These are phyloP conservation scores for Linum usitatissimum DNA, from an alignment of 345 rosid genomes.

Conservation along the genomic window DNA sequence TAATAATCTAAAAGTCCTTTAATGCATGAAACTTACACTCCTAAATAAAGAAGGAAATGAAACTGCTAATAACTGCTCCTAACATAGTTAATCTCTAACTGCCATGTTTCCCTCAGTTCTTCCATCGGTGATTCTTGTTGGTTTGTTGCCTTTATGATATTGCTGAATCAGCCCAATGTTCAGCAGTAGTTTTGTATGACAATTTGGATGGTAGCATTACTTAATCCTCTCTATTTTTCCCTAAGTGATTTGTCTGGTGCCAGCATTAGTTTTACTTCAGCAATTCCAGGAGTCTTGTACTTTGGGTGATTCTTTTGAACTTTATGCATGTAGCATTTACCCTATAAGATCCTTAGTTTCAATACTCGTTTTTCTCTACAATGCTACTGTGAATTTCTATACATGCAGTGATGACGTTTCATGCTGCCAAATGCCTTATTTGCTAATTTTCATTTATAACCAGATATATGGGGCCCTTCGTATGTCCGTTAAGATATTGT, in stretches of 20 bases:
- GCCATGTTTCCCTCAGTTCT: no score
- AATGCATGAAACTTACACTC: no score
- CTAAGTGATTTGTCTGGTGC: not conserved
- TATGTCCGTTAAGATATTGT: constrained; percentile 54
- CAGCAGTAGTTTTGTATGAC: not conserved
- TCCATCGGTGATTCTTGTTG: not conserved
- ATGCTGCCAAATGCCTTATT: not conserved
- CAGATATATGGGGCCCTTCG: constrained; percentile 67
- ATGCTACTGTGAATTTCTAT: no score
- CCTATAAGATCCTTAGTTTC: no score
- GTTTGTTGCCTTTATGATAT: not conserved
- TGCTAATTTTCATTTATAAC: not conserved
- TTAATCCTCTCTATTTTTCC: not conserved
- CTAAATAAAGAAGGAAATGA: no score
- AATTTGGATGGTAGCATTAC: not conserved
- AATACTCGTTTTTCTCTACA: no score
- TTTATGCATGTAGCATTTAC: no score
- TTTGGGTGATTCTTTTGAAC: no score
- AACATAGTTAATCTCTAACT: no score
- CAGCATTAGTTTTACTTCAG: not conserved
- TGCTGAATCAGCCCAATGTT: not conserved
- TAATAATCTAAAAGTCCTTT: no score
- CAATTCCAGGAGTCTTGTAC: not conserved
- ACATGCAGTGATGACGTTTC: not conserved
- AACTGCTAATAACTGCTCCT: no score